These are phyloP conservation scores for Aspergillus tubingensis DNA, from an alignment of 2,329 filamentous ascomycete genomes.

Conservation along the genomic window DNA sequence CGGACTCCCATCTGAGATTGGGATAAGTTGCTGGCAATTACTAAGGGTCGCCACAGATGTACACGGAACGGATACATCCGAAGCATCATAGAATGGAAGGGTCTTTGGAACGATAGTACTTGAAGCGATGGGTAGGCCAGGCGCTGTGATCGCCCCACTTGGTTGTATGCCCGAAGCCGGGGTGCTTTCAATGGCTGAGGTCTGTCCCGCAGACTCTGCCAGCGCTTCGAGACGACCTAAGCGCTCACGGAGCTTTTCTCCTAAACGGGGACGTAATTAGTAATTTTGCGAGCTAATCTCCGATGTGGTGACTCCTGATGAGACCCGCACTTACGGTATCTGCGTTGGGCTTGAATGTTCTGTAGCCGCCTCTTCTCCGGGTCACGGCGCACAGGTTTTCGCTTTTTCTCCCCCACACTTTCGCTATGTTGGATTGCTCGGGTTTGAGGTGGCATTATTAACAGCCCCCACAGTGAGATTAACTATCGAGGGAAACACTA, in stretches of 20 bases:
- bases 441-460: conserved; percentile 10
- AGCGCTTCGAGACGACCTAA: conserved; percentile 18
- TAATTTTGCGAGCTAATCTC: not conserved
- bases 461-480: too few species aligned
- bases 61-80: not conserved
- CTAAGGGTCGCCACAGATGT: not conserved
- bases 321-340: conserved; percentile 19
- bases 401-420: conserved; percentile 13
- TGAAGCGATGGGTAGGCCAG: not conserved
- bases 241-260: conserved; percentile 21
- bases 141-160: not conserved
- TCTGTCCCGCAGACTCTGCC: conserved; percentile 11
- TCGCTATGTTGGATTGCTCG: not conserved
- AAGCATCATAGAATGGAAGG: conserved; percentile 2
- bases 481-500: not conserved
- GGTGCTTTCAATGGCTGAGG: not conserved
- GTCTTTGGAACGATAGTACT: not conserved
- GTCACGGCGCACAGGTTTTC: conserved; percentile 27
- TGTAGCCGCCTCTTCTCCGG: conserved; percentile 25
- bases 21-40: conserved; percentile 3
- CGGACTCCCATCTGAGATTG: not conserved
- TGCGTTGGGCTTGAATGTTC: conserved; percentile 25
- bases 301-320: not conserved
- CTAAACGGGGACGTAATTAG: conserved; percentile 8
- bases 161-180: not conserved